Base-by-base conservation (phyloP, 805 yeast genomes). In the Suhomyces faveliae region DNA sequence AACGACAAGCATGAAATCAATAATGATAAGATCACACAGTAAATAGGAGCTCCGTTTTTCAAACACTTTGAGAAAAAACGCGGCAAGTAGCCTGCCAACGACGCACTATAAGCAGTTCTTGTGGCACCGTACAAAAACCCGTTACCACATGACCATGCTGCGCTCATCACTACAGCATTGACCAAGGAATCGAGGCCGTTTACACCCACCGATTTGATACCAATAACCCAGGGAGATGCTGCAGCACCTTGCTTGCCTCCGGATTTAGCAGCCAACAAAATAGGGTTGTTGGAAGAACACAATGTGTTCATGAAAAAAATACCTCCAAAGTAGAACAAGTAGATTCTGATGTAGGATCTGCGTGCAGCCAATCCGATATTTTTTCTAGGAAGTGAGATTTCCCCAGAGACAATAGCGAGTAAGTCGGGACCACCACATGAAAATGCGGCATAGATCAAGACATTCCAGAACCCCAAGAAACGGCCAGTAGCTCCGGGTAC, bases 41-140 rank as follows among this genome's bases (percentile, higher is more conserved):
- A 71, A 25, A 85, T 73, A 7, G 95, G 95, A 10, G 85, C 85
- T 49, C 96, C 96, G 38, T 76, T 73, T 41, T 72, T 75, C 53
- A 81, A 77, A 58, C 92, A 85, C 51, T 67, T 71, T 10, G 79
- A 68, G 54, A 89, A 86, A 39, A 86, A 54, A 33, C 69, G 69
- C 9, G 96, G 96, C 1, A 92, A 85, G 63, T 88, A 88, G 45
- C 96, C 96, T 2, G 96, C 90, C 29, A 90, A 83, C 55, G 88
- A 84, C 0, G 91, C 86, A 1, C 94, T 79, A 56, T 66, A 68
- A 4, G 66, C 62, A 27, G 61, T 52, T 62, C 73, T 60, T 20
- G 70, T 63, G 5, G 73, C 66, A n/a, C 67, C 67, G 45, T 64
- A 68, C 21, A 62, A 56, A 48, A 64, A 68, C 1, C 65, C 70